Percentiles rank a stretch among this genome's conserved stretches.
Conservation (phyloP, 2,329 filamentous ascomycete species). For the Aspergillus glaucus region DNA sequence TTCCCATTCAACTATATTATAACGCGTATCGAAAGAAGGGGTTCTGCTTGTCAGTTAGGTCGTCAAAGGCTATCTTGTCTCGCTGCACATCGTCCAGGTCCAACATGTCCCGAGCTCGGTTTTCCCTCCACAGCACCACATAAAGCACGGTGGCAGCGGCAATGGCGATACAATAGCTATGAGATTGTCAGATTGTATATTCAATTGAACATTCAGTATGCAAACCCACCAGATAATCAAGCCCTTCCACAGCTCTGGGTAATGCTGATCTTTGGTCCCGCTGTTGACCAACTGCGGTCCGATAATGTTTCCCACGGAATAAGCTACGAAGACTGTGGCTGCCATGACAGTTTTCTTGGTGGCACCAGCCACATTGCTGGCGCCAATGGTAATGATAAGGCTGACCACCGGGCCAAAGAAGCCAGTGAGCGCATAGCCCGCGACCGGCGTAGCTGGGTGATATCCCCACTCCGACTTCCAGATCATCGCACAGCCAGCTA, state of each 20-base stretch:
- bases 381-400: slow-evolving; percentile 51
- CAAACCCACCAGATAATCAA: slow-evolving; percentile 52
- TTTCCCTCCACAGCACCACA: slow-evolving; percentile 54
- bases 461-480: slow-evolving; percentile 62
- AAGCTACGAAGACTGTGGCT: slow-evolving; percentile 66
- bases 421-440: slow-evolving; percentile 66
- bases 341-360: slow-evolving; percentile 76
- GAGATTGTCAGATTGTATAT: slow-evolving; percentile 28
- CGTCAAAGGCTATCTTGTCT: slow-evolving; percentile 60
- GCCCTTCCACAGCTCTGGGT: slow-evolving; percentile 64
- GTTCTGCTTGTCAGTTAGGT: slow-evolving; percentile 64
- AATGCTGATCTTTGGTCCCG: slow-evolving; percentile 60
- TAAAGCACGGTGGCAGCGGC: slow-evolving; percentile 52
- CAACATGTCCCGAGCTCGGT: slow-evolving; percentile 46
- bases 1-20: slow-evolving; percentile 14
- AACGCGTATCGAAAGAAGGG: slow-evolving; percentile 59
- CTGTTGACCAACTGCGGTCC: slow-evolving; percentile 65
- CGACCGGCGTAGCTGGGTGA: slow-evolving; percentile 59
- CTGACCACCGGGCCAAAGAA: slow-evolving; percentile 67
- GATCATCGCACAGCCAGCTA: slow-evolving; percentile 67
- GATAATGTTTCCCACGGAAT: slow-evolving; percentile 70
- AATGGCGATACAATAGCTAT: slow-evolving; percentile 60
- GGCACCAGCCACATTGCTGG: slow-evolving; percentile 66
- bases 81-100: slow-evolving; percentile 55
- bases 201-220: slow-evolving; percentile 8